Conservation (phyloP, 441 rosid species). For the Euphorbia celastroides region DNA sequence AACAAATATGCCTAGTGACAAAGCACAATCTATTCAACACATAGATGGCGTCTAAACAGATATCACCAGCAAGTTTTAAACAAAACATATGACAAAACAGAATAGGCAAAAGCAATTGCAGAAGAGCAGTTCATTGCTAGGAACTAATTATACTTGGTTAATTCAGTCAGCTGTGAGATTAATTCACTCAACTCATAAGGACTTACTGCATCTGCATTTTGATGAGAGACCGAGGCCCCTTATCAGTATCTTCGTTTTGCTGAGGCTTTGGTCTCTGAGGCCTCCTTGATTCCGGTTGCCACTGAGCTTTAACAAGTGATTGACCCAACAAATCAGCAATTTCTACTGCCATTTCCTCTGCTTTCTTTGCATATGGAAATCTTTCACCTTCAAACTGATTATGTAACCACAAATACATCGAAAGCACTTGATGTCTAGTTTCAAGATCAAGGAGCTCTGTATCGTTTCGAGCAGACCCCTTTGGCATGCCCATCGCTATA, state of each 20-base stretch:
- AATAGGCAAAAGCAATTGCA: neutral
- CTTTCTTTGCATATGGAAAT: conserved; percentile 70
- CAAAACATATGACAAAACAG: too few relatives aligned
- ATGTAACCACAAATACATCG: conserved; percentile 92
- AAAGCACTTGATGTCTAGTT: conserved; percentile 77
- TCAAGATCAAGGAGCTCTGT: conserved; percentile 79
- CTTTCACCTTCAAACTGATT: conserved; percentile 70
- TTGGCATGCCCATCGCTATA: conserved; percentile 92
- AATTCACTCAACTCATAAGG: conserved; percentile 6
- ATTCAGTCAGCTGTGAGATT: neutral
- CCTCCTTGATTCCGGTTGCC: conserved; percentile 75
- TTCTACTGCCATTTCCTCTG: conserved; percentile 73
- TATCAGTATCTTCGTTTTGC: conserved; percentile 36
- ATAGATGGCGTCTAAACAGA: too few relatives aligned
- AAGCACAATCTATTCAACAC: too few relatives aligned
- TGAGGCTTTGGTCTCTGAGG: conserved; percentile 35
- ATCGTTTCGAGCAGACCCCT: conserved; percentile 75
- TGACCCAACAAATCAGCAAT: conserved; percentile 80
- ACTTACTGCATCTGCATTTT: conserved; percentile 40
- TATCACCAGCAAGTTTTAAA: too few relatives aligned
- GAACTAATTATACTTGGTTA: neutral
- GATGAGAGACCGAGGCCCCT: conserved; percentile 62
- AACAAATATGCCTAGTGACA: too few relatives aligned
- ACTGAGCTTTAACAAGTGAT: conserved; percentile 59
- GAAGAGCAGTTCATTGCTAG: neutral